Evolutionary conservation across 148 eudicot species (phyloP), one percentile per base, ranked within the genome.

Genomic region (Rhododendron griersonianum): DNA sequence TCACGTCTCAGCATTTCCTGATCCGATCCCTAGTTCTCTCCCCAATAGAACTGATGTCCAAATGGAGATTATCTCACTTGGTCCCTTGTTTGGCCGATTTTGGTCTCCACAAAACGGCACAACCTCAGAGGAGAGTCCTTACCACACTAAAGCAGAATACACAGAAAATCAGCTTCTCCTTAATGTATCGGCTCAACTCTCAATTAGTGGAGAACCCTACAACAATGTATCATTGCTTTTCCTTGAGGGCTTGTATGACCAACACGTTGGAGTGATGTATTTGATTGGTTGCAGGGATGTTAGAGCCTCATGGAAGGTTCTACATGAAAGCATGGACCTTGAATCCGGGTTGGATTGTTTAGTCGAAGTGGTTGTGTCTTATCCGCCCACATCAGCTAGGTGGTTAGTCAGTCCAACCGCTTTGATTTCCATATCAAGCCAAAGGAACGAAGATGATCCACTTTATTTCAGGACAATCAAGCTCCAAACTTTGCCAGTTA

Each of bases 201-300:
- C 84, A 16, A 89, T 95, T 57, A 73, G 15, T 50, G 90, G 88
- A 79, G 84, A 79, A 15, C 41, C 78, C 75, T 86, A 88, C 69
- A 84, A 47, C 53, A 92, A 94, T 81, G 77, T 95, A 86, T 91
- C 98, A 50, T 50, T 73, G 63, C 86, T 96, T n/a, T 94, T 88
- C 83, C 89, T 95, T 11, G 99, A 96, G 91, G 99, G 99, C 48
- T 88, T 96, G 19, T 96, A 96, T 80, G 91, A 94, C 87, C 92
- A 91, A 55, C 94, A 84, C 86, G 93, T 90, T 41, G 98, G 99
- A 23, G 95, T 91, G 83, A 93, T 95, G 99, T 95, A 93, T 87
- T 50, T 95, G 65, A 90, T 95, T 78, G 99, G 98, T 25, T 96
- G 99, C 85, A 86, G 98, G 78, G 98, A 96, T 86, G 95, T 93